These are phyloP conservation scores for Periglandula ipomoeae DNA, from an alignment of 2,329 filamentous ascomycete species.

Conservation along the genomic window DNA sequence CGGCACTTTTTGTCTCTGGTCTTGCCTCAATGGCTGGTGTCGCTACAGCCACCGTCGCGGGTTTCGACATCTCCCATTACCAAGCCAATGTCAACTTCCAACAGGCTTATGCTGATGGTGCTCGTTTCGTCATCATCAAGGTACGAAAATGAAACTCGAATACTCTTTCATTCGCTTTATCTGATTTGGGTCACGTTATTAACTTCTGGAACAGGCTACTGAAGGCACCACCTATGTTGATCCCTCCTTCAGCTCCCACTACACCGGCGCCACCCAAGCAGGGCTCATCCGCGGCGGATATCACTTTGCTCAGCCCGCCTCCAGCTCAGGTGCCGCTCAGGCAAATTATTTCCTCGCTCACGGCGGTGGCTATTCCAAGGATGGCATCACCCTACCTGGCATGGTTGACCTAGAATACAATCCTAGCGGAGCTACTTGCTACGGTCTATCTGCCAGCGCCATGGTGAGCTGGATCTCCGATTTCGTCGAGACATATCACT, in stretches of 20 bases:
- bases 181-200: background rate
- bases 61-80: slow-evolving; percentile 33
- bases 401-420: slow-evolving; percentile 47
- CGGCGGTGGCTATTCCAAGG: slow-evolving; percentile 44
- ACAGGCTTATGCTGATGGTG: slow-evolving; percentile 27
- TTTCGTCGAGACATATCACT: slow-evolving; percentile 42
- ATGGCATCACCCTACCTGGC: slow-evolving; percentile 45
- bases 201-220: slow-evolving; percentile 30
- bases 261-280: slow-evolving; percentile 34
- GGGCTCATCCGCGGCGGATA: slow-evolving; percentile 46
- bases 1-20: background rate
- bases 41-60: background rate
- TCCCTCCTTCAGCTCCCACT: slow-evolving; percentile 35
- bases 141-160: too few species aligned
- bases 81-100: slow-evolving; percentile 29
- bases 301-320: slow-evolving; percentile 41
- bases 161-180: background rate
- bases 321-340: slow-evolving; percentile 31
- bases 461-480: slow-evolving; percentile 45
- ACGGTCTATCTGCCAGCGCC: slow-evolving; percentile 31
- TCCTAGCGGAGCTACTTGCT: slow-evolving; percentile 26
- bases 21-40: background rate
- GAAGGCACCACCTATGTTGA: slow-evolving; percentile 40
- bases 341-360: slow-evolving; percentile 42
- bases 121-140: slow-evolving; percentile 37